Base-by-base conservation (phyloP, 495 filamentous ascomycete genomes). In the Hypoxylon rickii region DNA sequence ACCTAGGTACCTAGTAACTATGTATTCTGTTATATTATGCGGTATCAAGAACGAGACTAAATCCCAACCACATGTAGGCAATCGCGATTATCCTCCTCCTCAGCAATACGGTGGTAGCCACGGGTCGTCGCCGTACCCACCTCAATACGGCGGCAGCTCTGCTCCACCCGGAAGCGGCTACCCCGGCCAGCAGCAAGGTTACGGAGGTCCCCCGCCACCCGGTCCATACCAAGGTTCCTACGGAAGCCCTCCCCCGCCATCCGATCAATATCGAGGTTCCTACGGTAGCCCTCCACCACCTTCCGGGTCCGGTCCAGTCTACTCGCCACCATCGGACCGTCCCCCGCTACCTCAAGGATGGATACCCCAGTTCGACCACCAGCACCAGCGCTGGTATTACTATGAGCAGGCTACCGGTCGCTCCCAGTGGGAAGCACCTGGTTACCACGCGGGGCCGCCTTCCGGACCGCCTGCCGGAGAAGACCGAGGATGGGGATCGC, bases 391-490 rank as follows among this genome's bases (percentile, higher is more conserved):
- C 46, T 86, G 80, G 66, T 84, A 81, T 71, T 88, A 79, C 61
- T 72, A 82, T 34, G 81, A 87, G 50, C 70, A 81, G 33, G 66
- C 78, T 26, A 85, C 79, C 7, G 83, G 83, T 31, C 79, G 79
- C 46, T 73, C 82, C 0, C 81, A 84, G 55, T 89, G 83, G 81
- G 83, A 85, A 52, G 69, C 72, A 0, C 83, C 83, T 3, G 73
- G 73, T 16, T 64, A 59, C 22, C 33, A 56, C 3, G 38, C 44
- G 22, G n/a, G 39, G 54, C 8, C 44, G 16, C 18, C 24, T 4
- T 10, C 24, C 10, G 24, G 4, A 10, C 4, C 24, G 10, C 10
- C 24, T 29, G 10, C 24, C 5, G 48, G 36, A 31, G 60, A 52
- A 7, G 55, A 55, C 12, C 46, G 61, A 61, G 55, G 51, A 13